phyloP scores from a whole-genome alignment of 148 eudicot genomes.

The Euryodendron excelsum region DNA sequence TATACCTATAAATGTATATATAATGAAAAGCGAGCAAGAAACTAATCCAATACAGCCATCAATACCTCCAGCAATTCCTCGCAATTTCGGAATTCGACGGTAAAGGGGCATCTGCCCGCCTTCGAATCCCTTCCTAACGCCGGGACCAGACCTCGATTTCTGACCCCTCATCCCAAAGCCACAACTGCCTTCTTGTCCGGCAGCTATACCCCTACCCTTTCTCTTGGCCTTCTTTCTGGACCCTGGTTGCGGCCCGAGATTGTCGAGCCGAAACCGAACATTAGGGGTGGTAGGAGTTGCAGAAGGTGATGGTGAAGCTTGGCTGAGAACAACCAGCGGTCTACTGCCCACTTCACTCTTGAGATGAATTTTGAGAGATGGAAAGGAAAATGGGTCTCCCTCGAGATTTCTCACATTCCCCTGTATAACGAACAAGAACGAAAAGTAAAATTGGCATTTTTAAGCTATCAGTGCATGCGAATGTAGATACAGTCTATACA shows the following conservation, averaged over 20 bases:
- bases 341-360: constrained; percentile 18
- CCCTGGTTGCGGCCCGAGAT: constrained; percentile 75
- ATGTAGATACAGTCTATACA: no score
- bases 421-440: constrained; percentile 11
- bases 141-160: constrained; percentile 89
- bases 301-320: constrained; percentile 29
- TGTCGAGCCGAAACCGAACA: constrained; percentile 53
- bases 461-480: no score
- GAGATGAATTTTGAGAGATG: constrained; percentile 28
- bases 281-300: neutral
- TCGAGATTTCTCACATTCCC: constrained; percentile 42
- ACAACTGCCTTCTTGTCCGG: constrained; percentile 89
- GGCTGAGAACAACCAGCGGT: constrained; percentile 23
- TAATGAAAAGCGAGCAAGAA: neutral
- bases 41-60: neutral
- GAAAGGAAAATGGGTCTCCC: constrained; percentile 23
- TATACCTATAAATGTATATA: neutral
- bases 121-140: constrained; percentile 74
- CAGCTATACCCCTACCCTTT: constrained; percentile 79
- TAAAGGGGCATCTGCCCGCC: constrained; percentile 96
- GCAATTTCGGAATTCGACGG: constrained; percentile 68
- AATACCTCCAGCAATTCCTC: constrained; percentile 96
- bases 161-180: constrained; percentile 98
- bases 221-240: constrained; percentile 75
- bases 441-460: no score